Evolutionary conservation across 2,329 filamentous ascomycete genomes (phyloP).

Genomic region (Microcera coccophila): DNA sequence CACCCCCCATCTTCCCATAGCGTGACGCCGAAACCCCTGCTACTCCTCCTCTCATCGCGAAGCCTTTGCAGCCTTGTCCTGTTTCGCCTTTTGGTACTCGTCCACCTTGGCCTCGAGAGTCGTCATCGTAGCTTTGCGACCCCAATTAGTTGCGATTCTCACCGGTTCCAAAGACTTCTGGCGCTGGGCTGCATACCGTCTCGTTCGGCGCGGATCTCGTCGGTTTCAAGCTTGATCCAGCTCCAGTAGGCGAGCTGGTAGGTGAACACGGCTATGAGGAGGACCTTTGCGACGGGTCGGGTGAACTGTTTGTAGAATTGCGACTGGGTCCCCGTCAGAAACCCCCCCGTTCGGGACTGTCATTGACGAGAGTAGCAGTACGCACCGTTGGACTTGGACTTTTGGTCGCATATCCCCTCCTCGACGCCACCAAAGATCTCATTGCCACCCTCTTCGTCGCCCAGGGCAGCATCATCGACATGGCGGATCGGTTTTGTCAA

Average conservation of each 20-base stretch:
- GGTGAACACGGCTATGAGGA: constrained; percentile 70
- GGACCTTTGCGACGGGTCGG: constrained; percentile 67
- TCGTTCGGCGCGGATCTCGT: constrained; percentile 61
- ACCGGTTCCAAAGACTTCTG: not conserved
- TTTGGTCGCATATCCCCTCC: constrained; percentile 27
- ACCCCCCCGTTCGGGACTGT: not conserved
- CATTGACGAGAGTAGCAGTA: not conserved
- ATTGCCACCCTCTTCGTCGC: not conserved
- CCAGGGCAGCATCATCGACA: constrained; percentile 14
- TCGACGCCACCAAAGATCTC: not conserved
- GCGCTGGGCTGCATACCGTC: constrained; percentile 55
- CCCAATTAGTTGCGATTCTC: not conserved
- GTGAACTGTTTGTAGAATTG: constrained; percentile 73
- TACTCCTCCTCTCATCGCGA: constrained; percentile 6
- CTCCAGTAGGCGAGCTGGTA: constrained; percentile 74
- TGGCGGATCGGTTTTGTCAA: not conserved
- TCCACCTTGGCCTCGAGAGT: constrained; percentile 38
- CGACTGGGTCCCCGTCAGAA: constrained; percentile 37
- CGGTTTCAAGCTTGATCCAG: constrained; percentile 70
- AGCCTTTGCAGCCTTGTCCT: constrained; percentile 13
- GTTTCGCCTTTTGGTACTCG: constrained; percentile 29
- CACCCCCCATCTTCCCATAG: not conserved
- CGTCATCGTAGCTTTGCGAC: constrained; percentile 25
- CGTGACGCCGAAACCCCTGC: too few species aligned
- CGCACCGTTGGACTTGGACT: constrained; percentile 27